Evolutionary conservation across 768 basidiomycete genomes (phyloP), one percentile per base, ranked within the genome.

Genomic region (Clitopilus passeckerianus): DNA sequence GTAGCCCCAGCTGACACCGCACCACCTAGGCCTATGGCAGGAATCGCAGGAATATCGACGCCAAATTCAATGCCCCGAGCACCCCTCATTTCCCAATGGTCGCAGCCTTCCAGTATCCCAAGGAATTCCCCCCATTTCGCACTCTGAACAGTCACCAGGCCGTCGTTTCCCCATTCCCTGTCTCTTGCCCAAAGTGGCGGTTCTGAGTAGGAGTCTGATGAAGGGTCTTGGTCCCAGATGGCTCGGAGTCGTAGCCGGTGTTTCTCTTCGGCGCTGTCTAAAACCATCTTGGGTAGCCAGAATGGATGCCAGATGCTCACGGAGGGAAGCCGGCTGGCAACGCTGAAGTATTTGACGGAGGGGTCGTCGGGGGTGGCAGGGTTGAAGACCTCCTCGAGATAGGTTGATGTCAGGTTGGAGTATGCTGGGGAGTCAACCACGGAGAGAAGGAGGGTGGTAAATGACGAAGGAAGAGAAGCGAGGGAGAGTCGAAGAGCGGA

Each of bases 111-210:
- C 67, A 98, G 77, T 16, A 85, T 84, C 3, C 97, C 97, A 33
- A 99, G 75, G 70, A 95, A 98, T 68, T 97, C 92, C 16, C 97
- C 97, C 95, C 96, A 98, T 63, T 87, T 86, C 5, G 97, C 93
- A 65, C 90, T 91, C 64, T 91, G 86, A n/a, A 99, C 80, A 15
- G 89, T 89, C 15, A 98, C 95, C 34, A 98, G 79, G 0, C 93
- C 94, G 66, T 98, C 95, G 69, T 97, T 95, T 0, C 94, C 95
- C 83, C 87, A 86, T 54, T 83, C 77, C 16, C 75, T 67, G 43
- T 85, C 83, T 56, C 74, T 74, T 16, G 75, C 76, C 80, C 84
- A 85, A 5, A 80, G 65, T 0, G 80, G 77, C 33, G 41, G 46
- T 37, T 55, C n/a, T 34, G 52, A 61, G 46, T 50, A 50, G 1